Conservation (phyloP, 1,284 basidiomycete genomes). For the Pterulicium gracile region DNA sequence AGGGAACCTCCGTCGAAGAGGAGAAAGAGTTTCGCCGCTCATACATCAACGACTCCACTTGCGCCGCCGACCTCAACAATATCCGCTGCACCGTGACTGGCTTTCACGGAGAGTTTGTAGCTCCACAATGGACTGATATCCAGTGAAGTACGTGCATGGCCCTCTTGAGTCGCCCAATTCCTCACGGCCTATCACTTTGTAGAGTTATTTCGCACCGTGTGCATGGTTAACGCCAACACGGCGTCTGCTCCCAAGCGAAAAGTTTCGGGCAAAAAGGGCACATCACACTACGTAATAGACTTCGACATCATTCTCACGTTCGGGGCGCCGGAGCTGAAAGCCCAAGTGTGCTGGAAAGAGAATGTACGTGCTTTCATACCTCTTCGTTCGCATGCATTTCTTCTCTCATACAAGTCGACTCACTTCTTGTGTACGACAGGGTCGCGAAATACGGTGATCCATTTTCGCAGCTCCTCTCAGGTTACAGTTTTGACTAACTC, state of each 20-base stretch:
- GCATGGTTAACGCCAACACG: too few species aligned
- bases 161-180: too few species aligned
- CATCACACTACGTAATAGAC: slow-evolving; percentile 21
- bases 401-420: too few species aligned
- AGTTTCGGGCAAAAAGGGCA: slow-evolving; percentile 9
- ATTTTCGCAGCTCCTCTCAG: not conserved
- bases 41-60: too few species aligned
- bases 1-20: not conserved
- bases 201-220: too few species aligned
- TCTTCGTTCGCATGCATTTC: not conserved
- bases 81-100: too few species aligned
- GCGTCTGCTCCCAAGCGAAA: too few species aligned
- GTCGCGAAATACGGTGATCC: not conserved
- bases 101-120: slow-evolving; percentile 13
- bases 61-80: too few species aligned
- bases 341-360: slow-evolving; percentile 32
- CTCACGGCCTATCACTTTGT: not conserved
- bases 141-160: slow-evolving; percentile 13
- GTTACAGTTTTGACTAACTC: not conserved
- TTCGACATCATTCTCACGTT: slow-evolving; percentile 31
- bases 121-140: slow-evolving; percentile 16
- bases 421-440: not conserved
- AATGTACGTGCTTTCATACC: slow-evolving; percentile 18
- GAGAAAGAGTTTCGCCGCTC: slow-evolving; percentile 11
- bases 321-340: slow-evolving; percentile 34